These are phyloP conservation scores for Nothophoma quercina DNA, from an alignment of 2,329 filamentous ascomycete species.

Conservation along the genomic window DNA sequence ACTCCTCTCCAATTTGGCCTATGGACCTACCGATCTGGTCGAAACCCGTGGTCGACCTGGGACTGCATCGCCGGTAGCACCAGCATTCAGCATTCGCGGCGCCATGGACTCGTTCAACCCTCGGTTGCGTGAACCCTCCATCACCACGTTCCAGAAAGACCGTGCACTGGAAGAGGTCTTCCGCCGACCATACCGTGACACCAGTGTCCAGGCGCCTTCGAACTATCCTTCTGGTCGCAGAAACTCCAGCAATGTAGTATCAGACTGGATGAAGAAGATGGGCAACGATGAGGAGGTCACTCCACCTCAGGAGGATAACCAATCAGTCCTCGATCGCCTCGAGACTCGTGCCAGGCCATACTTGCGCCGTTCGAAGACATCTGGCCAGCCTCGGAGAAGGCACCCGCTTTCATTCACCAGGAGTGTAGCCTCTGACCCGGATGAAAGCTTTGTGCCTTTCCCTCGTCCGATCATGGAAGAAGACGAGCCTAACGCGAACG, in stretches of 20 bases:
- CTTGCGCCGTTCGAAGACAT: slow-evolving; percentile 60
- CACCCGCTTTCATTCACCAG: slow-evolving; percentile 60
- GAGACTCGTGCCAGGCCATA: slow-evolving; percentile 62
- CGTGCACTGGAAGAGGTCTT: slow-evolving; percentile 92
- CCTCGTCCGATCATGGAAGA: slow-evolving; percentile 54
- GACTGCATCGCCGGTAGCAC: slow-evolving; percentile 63
- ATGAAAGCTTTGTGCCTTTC: slow-evolving; percentile 48
- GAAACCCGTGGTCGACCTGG: slow-evolving; percentile 70
- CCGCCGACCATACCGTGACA: slow-evolving; percentile 69
- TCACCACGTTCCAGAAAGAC: slow-evolving; percentile 89
- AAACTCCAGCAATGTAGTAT: slow-evolving; percentile 81
- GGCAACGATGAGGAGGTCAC: slow-evolving; percentile 67
- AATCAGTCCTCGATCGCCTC: slow-evolving; percentile 64
- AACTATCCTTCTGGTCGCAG: slow-evolving; percentile 62
- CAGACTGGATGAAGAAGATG: slow-evolving; percentile 85
- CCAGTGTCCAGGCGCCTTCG: slow-evolving; percentile 51
- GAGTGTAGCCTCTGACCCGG: slow-evolving; percentile 66
- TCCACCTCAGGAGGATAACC: slow-evolving; percentile 68
- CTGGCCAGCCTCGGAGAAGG: slow-evolving; percentile 46
- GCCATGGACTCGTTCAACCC: slow-evolving; percentile 73
- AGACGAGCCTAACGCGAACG: slow-evolving; percentile 51
- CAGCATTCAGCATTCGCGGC: slow-evolving; percentile 51
- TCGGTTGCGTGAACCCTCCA: slow-evolving; percentile 82
- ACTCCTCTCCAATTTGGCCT: slow-evolving; percentile 76
- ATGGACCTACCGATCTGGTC: slow-evolving; percentile 86